phyloP scores from a whole-genome alignment of 257 asterid species.

The Solanum etuberosum region DNA sequence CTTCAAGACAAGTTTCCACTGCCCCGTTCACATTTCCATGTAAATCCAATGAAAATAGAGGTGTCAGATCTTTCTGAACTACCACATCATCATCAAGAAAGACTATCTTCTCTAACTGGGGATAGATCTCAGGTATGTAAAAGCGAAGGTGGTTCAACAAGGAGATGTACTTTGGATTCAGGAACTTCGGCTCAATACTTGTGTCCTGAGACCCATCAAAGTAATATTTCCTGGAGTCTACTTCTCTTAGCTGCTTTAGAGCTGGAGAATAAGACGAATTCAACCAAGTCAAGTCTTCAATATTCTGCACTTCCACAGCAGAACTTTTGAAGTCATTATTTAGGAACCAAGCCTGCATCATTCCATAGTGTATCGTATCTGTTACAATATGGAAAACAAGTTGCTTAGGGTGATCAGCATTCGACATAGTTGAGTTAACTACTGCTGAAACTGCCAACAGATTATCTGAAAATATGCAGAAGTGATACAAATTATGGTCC shows the following conservation, averaged over 20 bases:
- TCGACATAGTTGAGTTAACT: slow-evolving; percentile 62
- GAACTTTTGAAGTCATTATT: slow-evolving; percentile 56
- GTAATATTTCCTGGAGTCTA: slow-evolving; percentile 20
- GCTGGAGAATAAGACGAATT: slow-evolving; percentile 60
- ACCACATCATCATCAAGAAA: slow-evolving; percentile 79
- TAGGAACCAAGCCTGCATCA: slow-evolving; percentile 82
- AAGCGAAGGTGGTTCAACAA: slow-evolving; percentile 61
- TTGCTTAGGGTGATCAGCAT: slow-evolving; percentile 77
- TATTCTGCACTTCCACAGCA: slow-evolving; percentile 50
- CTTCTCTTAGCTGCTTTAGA: slow-evolving; percentile 31
- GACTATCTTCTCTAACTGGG: slow-evolving; percentile 67
- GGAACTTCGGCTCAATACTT: slow-evolving; percentile 36
- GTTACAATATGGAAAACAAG: slow-evolving; percentile 80
- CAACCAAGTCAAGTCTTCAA: slow-evolving; percentile 67
- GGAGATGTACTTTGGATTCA: slow-evolving; percentile 42
- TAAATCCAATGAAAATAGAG: slow-evolving; percentile 67
- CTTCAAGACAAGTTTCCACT: slow-evolving; percentile 86
- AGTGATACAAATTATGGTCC: slow-evolving; percentile 72
- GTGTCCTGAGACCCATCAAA: slow-evolving; percentile 22
- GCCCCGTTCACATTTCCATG: slow-evolving; percentile 90
- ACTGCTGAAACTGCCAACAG: slow-evolving; percentile 63
- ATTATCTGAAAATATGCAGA: slow-evolving; percentile 77
- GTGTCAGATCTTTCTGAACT: slow-evolving; percentile 74
- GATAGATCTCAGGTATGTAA: slow-evolving; percentile 75
- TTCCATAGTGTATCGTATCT: slow-evolving; percentile 45